Evolutionary conservation across 257 asterid species (phyloP).

Genomic region (Gentiana dahurica): DNA sequence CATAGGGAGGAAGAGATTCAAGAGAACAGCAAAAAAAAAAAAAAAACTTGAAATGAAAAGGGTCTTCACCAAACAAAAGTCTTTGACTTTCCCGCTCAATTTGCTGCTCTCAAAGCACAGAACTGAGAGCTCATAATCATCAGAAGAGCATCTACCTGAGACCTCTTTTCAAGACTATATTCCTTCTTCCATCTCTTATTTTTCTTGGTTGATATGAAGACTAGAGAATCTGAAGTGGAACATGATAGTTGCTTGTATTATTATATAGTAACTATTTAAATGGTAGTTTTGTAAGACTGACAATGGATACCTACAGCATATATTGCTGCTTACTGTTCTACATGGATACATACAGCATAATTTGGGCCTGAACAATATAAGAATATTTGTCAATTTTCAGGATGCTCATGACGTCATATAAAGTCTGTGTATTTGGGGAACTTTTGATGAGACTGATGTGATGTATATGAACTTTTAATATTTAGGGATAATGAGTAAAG

Average conservation of each 20-base stretch:
- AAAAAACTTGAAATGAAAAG: constrained; percentile 21
- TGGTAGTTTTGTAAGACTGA: constrained; percentile 12
- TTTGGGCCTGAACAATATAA: constrained; percentile 23
- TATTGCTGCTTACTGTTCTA: constrained; percentile 7
- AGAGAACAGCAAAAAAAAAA: background rate
- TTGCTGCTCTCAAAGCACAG: constrained; percentile 16
- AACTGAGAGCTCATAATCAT: constrained; percentile 16
- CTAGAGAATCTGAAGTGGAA: constrained; percentile 30
- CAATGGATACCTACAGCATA: constrained; percentile 2
- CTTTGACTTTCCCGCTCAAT: constrained; percentile 15
- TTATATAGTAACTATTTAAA: constrained; percentile 28
- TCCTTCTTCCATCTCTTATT: constrained; percentile 12
- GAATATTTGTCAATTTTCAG: constrained; percentile 3
- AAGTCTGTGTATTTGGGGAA: too few relatives aligned
- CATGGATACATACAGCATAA: constrained; percentile 1
- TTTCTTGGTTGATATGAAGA: constrained; percentile 14
- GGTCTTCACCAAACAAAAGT: constrained; percentile 16
- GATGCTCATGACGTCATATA: too few relatives aligned
- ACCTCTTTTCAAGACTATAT: constrained; percentile 16
- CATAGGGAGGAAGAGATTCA: background rate
- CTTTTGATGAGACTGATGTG: too few relatives aligned
- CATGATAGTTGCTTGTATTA: constrained; percentile 23
- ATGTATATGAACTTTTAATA: too few relatives aligned
- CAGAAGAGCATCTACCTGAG: background rate
- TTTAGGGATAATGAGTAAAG: too few relatives aligned